Percentiles rank a stretch among this genome's conserved stretches.
phyloP scores from a whole-genome alignment of 1,139 yeast genomes.

The Kodamaea ohmeri region DNA sequence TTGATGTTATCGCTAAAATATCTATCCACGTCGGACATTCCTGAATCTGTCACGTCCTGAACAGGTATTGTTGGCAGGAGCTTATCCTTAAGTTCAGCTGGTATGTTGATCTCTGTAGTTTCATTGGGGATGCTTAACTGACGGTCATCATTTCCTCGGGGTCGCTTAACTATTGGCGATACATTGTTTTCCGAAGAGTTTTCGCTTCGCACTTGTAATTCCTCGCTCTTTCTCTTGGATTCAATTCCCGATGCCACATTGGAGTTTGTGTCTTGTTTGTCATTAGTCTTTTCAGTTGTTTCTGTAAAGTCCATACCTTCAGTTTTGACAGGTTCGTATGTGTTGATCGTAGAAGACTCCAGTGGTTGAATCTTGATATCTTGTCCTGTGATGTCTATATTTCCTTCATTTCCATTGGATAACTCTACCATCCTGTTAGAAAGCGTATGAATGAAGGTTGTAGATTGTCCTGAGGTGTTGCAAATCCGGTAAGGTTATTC shows the following conservation, averaged over 20 bases:
- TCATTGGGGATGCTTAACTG: not conserved
- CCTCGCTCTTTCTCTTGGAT: not conserved
- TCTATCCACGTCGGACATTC: slow-evolving; percentile 9
- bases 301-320: no score
- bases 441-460: slow-evolving; percentile 1
- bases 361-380: not conserved
- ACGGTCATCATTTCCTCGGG: not conserved
- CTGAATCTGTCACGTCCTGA: slow-evolving; percentile 1
- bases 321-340: not conserved
- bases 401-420: not conserved
- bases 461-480: not conserved
- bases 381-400: not conserved
- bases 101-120: not conserved
- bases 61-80: not conserved
- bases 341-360: not conserved
- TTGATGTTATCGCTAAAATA: slow-evolving; percentile 6
- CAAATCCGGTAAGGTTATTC: not conserved
- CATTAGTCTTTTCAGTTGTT: no score
- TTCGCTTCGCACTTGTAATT: not conserved
- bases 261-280: no score
- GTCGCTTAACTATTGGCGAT: not conserved
- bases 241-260: no score
- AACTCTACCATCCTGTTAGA: not conserved
- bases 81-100: slow-evolving; percentile 2
- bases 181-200: not conserved